Evolutionary conservation across 192 early-diverging fungal genomes (phyloP), one percentile per base, ranked within the genome.

Genomic region (Backusella psychrophila): DNA sequence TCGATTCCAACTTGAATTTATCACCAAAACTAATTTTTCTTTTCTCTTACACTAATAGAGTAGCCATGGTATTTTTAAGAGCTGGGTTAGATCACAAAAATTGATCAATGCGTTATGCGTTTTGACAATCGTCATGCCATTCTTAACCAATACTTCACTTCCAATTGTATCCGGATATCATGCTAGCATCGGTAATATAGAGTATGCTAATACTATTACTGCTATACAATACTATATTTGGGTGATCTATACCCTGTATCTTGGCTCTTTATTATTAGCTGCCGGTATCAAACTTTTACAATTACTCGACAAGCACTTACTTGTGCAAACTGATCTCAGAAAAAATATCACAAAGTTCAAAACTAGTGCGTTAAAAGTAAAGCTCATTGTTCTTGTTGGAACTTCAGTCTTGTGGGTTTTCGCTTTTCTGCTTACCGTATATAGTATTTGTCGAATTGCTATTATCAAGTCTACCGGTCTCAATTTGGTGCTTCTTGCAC

Each of bases 281-380:
- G 70, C 70, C 1, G 70, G 70, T 49, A 46, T 49, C 21, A 41
- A 44, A 42, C 70, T 71, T 29, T 31, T 71, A 41, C 41, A 33
- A 26, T 44, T 71, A 29, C 42, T 71, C 11, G 21, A 44, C 9
- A 71, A 46, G 29, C 39, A 71, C 33, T 44, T 71, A 31, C 23
- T 17, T 31, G 15, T n/a, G 29, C 70, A 49, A 71, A 26, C 35
- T 0, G 14, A 46, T 34, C 42, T 71, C 41, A 42, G 70, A 33
- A 29, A 46, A 26, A 41, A 71, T 29, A 49, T 23, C 3, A 29
- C 23, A 23, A 71, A 49, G 7, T 29, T 71, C 35, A 71, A 29
- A 71, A 71, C 70, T 17, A 42, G 70, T 7, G 29, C 44, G 19
- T 29, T 71, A 23, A 71, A 71, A 31, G 70, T 71, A 19, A 71